A percentile compares a stretch with the other conserved stretches of the same genome.
Evolutionary conservation across 2,329 filamentous ascomycete genomes (phyloP).

Genomic region (Ciborinia camelliae): DNA sequence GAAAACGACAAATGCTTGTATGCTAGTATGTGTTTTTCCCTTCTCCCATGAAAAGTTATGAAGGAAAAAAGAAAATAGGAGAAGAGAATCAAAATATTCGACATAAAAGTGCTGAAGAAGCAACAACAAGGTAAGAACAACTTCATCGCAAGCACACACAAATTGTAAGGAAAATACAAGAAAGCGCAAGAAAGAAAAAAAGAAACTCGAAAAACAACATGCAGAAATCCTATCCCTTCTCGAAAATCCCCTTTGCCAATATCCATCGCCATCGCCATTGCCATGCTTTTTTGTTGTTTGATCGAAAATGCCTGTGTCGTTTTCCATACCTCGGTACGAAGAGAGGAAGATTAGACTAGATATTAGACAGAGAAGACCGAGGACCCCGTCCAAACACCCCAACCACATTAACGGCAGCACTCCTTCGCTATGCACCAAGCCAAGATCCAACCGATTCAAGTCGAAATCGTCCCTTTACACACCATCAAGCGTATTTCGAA

Average conservation of each 20-base stretch:
- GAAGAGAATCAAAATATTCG: conserved; percentile 14
- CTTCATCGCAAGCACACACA: conserved; percentile 10
- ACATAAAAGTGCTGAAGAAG: conserved; percentile 14
- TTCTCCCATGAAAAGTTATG: conserved; percentile 10
- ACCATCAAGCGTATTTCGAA: conserved; percentile 22
- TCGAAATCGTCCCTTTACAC: conserved; percentile 21
- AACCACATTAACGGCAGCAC: conserved; percentile 21
- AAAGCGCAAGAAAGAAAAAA: conserved; percentile 12
- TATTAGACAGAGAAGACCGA: conserved; percentile 19
- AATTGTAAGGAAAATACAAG: conserved; percentile 11
- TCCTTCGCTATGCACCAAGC: conserved; percentile 35
- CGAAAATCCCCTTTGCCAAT: conserved; percentile 12
- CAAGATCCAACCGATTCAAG: conserved; percentile 20
- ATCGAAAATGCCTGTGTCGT: conserved; percentile 15
- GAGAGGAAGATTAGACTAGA: conserved; percentile 14
- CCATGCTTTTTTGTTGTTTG: conserved; percentile 23
- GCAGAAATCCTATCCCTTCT: conserved; percentile 17
- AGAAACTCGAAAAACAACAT: conserved; percentile 11
- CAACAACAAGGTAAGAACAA: conserved; percentile 6
- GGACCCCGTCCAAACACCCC: conserved; percentile 27
- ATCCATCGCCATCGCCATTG: conserved; percentile 19
- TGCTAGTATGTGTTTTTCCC: conserved; percentile 13
- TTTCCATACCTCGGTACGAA: conserved; percentile 16
- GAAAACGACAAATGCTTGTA: conserved; percentile 13
- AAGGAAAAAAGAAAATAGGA: conserved; percentile 11